A percentile compares a stretch with the other conserved stretches of the same genome.
These are phyloP conservation scores for Ganoderma multipileum DNA, from an alignment of 1,284 basidiomycete genomes.

Conservation along the genomic window DNA sequence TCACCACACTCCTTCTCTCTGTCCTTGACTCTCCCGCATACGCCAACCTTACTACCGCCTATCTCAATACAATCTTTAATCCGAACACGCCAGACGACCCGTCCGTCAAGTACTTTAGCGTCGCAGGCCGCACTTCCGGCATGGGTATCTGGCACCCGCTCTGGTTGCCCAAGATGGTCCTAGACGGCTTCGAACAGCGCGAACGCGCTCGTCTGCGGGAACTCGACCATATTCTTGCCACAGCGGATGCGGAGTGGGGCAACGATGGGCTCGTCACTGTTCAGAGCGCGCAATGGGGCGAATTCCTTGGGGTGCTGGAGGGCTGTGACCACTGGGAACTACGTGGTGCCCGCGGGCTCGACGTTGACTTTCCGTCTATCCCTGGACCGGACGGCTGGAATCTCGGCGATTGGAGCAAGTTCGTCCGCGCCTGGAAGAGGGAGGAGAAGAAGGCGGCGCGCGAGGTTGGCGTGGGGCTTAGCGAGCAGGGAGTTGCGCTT, in stretches of 20 bases:
- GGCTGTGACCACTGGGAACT: slow-evolving; percentile 98
- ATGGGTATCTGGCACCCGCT: slow-evolving; percentile 93
- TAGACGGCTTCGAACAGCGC: slow-evolving; percentile 80
- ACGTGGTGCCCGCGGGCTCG: slow-evolving; percentile 78
- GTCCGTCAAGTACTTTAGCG: slow-evolving; percentile 89
- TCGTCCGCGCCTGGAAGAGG: slow-evolving; percentile 64
- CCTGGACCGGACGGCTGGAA: slow-evolving; percentile 63
- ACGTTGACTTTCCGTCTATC: slow-evolving; percentile 59
- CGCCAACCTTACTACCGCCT: slow-evolving; percentile 90
- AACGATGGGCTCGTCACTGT: slow-evolving; percentile 96
- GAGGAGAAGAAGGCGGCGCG: slow-evolving; percentile 51
- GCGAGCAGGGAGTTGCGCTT: slow-evolving; percentile 31
- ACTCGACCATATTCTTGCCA: slow-evolving; percentile 30
- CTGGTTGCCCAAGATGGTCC: slow-evolving; percentile 94
- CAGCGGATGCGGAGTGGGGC: slow-evolving; percentile 70
- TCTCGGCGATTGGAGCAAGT: slow-evolving; percentile 65
- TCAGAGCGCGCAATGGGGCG: slow-evolving; percentile 90
- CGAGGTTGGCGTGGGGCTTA: slow-evolving; percentile 34
- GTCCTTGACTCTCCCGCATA: slow-evolving; percentile 97
- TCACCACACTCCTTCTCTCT: slow-evolving; percentile 90
- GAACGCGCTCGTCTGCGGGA: slow-evolving; percentile 48
- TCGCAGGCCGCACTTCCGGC: slow-evolving; percentile 80
- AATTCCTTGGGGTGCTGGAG: slow-evolving; percentile 91
- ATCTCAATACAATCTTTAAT: slow-evolving; percentile 90
- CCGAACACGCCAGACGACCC: slow-evolving; percentile 88